Evolutionary conservation across 148 eudicot genomes (phyloP).

Genomic region (Fallopia convolvulus): DNA sequence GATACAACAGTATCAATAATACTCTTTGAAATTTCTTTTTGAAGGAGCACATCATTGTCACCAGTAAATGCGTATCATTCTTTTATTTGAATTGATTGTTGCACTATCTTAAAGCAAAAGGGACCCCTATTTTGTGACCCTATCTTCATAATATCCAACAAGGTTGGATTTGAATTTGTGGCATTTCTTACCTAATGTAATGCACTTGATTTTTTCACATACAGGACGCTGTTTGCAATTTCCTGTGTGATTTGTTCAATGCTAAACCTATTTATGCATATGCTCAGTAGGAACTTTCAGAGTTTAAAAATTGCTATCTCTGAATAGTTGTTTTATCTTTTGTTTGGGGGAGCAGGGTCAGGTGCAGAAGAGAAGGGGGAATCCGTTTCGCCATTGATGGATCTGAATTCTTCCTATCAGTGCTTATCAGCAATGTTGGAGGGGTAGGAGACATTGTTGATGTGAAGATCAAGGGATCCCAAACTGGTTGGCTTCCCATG

Average conservation of each 20-base stretch:
- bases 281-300: no score
- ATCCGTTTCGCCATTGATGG: slow-evolving; percentile 65
- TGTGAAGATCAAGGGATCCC: slow-evolving; percentile 73
- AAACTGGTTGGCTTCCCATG: slow-evolving; percentile 90
- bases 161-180: background rate
- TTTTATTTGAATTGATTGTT: background rate
- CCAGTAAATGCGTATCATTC: background rate
- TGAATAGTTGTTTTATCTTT: background rate
- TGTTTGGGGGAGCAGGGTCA: slow-evolving; percentile 41
- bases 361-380: slow-evolving; percentile 90
- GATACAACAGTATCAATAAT: background rate
- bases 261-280: no score
- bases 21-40: background rate
- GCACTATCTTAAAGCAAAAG: slow-evolving; percentile 10
- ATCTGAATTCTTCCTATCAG: slow-evolving; percentile 59
- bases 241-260: no score
- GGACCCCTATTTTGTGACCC: background rate
- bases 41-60: slow-evolving; percentile 1
- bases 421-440: slow-evolving; percentile 78
- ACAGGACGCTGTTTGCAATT: no score
- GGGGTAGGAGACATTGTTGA: slow-evolving; percentile 69
- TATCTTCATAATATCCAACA: background rate
- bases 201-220: no score
- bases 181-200: no score
- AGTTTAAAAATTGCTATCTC: background rate